Percentiles rank a stretch among this genome's conserved stretches.
Evolutionary conservation across 768 basidiomycete species (phyloP).

Genomic region (Pisolithus sp.): DNA sequence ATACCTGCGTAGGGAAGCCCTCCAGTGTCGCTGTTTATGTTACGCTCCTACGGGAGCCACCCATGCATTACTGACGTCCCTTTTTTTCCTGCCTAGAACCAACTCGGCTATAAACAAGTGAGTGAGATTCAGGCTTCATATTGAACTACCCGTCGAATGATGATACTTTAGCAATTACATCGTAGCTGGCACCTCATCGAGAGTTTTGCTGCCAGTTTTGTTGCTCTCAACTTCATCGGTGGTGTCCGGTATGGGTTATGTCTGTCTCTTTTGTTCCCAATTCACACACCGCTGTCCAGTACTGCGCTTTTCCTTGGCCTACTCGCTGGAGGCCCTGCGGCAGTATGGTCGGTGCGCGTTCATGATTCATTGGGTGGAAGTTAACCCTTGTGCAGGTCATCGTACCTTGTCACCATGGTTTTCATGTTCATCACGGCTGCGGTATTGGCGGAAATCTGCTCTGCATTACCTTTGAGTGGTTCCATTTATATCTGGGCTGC

Average conservation of each 20-base stretch:
- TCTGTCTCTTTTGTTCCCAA: slow-evolving; percentile 2
- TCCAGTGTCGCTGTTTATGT: slow-evolving; percentile 52
- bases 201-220: slow-evolving; percentile 84
- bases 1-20: slow-evolving; percentile 98
- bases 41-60: slow-evolving; percentile 35
- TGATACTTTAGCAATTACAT: slow-evolving; percentile 62
- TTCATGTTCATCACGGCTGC: slow-evolving; percentile 87
- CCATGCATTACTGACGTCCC: slow-evolving; percentile 43
- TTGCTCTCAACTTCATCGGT: slow-evolving; percentile 87
- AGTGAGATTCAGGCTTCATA: not conserved
- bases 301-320: slow-evolving; percentile 77
- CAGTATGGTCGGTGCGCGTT: slow-evolving; percentile 54
- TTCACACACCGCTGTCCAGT: slow-evolving; percentile 29
- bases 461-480: slow-evolving; percentile 78
- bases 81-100: slow-evolving; percentile 42
- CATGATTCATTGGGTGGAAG: slow-evolving; percentile 8
- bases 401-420: slow-evolving; percentile 72
- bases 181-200: slow-evolving; percentile 80
- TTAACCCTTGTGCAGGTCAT: slow-evolving; percentile 59
- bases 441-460: slow-evolving; percentile 86
- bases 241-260: slow-evolving; percentile 56
- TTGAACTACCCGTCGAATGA: not conserved
- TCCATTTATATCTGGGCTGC: slow-evolving; percentile 96
- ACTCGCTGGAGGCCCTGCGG: slow-evolving; percentile 80
- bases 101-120: slow-evolving; percentile 78